Conservation (phyloP, 768 basidiomycete genomes). For the Nidularia sp. region DNA sequence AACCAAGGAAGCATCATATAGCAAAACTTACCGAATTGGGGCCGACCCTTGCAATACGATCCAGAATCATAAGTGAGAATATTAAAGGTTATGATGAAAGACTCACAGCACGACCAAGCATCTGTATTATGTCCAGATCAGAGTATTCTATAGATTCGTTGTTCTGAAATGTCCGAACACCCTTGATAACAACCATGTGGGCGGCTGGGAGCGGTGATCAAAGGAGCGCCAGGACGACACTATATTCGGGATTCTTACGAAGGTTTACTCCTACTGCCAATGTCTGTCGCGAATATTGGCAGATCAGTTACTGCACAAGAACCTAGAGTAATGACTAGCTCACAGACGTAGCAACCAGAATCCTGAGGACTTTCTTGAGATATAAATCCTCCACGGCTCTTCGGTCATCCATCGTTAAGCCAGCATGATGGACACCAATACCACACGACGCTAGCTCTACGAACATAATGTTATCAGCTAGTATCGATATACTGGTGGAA, state of each 20-base stretch:
- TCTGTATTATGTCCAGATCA: conserved; percentile 91
- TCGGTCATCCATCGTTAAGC: conserved; percentile 71
- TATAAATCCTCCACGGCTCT: conserved; percentile 71
- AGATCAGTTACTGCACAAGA: background rate
- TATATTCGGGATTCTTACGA: conserved; percentile 45
- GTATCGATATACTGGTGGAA: no score
- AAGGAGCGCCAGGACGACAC: conserved; percentile 1
- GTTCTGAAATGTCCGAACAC: conserved; percentile 78
- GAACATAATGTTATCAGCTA: no score
- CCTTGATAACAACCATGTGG: conserved; percentile 90
- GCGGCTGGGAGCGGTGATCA: conserved; percentile 55
- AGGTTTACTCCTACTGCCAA: conserved; percentile 96
- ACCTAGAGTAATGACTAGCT: conserved; percentile 13
- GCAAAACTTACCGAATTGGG: conserved; percentile 70
- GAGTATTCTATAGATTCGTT: conserved; percentile 75
- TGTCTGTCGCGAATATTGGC: conserved; percentile 45
- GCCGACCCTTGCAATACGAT: conserved; percentile 56
- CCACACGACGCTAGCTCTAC: conserved; percentile 66
- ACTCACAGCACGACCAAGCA: conserved; percentile 89
- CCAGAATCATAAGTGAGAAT: background rate
- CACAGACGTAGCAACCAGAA: conserved; percentile 84
- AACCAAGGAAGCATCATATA: no score
- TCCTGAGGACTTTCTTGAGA: conserved; percentile 52
- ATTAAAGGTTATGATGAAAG: background rate
- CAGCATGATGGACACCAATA: conserved; percentile 92